Conservation (phyloP, 345 rosid genomes). For the Pseudoturritis turrita region DNA sequence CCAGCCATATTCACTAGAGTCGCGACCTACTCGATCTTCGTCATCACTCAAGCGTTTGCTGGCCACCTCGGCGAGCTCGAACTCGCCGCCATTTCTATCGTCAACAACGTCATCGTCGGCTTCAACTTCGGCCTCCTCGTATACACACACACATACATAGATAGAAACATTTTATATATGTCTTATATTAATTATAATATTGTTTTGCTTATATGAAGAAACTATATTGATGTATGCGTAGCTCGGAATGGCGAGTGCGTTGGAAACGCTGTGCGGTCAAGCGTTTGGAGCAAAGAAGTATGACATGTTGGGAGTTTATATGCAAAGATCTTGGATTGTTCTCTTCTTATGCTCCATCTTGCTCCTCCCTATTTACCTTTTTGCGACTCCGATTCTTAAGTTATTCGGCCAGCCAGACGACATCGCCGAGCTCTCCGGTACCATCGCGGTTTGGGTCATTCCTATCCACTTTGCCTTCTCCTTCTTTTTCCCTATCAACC, state of each 20-base stretch:
- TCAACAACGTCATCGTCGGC: slow-evolving; percentile 56
- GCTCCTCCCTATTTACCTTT: slow-evolving; percentile 52
- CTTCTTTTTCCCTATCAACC: slow-evolving; percentile 60
- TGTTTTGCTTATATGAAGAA: not conserved
- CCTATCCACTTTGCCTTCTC: slow-evolving; percentile 81
- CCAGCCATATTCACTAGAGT: slow-evolving; percentile 51
- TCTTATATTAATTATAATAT: not conserved
- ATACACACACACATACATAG: not conserved
- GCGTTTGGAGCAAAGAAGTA: slow-evolving; percentile 68
- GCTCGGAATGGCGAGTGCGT: slow-evolving; percentile 78
- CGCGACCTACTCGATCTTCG: slow-evolving; percentile 36
- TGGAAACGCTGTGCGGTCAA: slow-evolving; percentile 38
- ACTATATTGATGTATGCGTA: slow-evolving; percentile 8
- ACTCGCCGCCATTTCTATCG: slow-evolving; percentile 72
- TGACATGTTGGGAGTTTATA: slow-evolving; percentile 62
- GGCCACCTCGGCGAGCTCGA: slow-evolving; percentile 83
- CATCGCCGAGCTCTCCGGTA: slow-evolving; percentile 55
- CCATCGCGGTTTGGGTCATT: slow-evolving; percentile 44
- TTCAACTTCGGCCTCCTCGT: slow-evolving; percentile 75
- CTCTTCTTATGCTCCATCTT: slow-evolving; percentile 41
- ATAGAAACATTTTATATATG: not conserved
- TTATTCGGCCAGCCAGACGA: slow-evolving; percentile 65
- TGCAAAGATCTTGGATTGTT: slow-evolving; percentile 82
- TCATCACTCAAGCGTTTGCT: slow-evolving; percentile 62
- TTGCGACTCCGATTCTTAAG: slow-evolving; percentile 50